A percentile compares a stretch with the other conserved stretches of the same genome.
Evolutionary conservation across 805 yeast species (phyloP).

Genomic region (Pichia occidentalis): DNA sequence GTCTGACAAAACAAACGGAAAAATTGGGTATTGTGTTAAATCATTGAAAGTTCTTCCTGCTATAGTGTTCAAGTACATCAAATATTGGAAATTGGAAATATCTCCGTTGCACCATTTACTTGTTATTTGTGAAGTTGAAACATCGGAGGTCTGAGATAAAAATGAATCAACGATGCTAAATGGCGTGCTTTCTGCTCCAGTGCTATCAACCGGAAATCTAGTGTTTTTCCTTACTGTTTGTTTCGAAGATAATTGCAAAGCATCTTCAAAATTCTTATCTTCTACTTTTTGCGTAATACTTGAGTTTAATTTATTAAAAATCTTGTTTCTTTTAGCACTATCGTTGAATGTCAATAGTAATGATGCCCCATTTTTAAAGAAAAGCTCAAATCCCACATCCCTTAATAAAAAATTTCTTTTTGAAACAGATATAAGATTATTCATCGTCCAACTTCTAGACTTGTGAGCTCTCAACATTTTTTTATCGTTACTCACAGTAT

Average conservation of each 20-base stretch:
- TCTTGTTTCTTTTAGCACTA: constrained; percentile 46
- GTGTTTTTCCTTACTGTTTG: constrained; percentile 16
- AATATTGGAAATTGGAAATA: constrained; percentile 75
- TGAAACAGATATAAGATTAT: constrained; percentile 54
- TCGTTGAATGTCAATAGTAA: constrained; percentile 59
- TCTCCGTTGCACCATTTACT: constrained; percentile 71
- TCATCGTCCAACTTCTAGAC: constrained; percentile 54
- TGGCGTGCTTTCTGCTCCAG: background rate
- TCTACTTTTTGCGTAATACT: constrained; percentile 43
- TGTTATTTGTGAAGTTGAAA: constrained; percentile 42
- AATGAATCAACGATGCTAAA: constrained; percentile 13
- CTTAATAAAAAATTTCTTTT: constrained; percentile 71
- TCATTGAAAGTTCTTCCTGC: constrained; percentile 90
- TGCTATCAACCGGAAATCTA: background rate
- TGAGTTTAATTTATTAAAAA: constrained; percentile 43
- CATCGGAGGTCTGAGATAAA: constrained; percentile 14
- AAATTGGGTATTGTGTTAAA: constrained; percentile 83
- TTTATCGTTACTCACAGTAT: too few relatives aligned
- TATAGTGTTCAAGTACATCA: constrained; percentile 71
- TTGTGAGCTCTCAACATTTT: constrained; percentile 33
- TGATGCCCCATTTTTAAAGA: constrained; percentile 68
- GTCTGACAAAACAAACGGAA: constrained; percentile 88
- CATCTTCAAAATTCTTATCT: constrained; percentile 50
- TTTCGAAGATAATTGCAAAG: constrained; percentile 43
- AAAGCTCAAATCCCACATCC: constrained; percentile 75